These are phyloP conservation scores for Chamaecyparis obtusa DNA, from an alignment of 75 land plant species.

Conservation along the genomic window DNA sequence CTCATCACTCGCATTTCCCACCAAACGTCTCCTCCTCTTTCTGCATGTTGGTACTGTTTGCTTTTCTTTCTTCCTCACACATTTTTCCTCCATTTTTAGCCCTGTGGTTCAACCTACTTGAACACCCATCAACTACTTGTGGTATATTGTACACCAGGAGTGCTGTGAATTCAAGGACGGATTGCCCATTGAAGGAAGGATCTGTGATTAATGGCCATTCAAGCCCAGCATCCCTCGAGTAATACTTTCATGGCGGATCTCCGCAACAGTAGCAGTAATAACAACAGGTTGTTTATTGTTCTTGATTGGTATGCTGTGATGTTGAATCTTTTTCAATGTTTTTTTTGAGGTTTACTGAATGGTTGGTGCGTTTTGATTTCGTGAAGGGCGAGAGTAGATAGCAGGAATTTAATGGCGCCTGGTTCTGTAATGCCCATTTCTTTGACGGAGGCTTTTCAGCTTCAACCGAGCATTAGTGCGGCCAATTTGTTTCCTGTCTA, in stretches of 20 bases:
- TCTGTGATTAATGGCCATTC: conserved; percentile 33
- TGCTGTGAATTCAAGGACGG: background rate
- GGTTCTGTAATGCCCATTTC: conserved; percentile 6
- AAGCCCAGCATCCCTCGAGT: conserved; percentile 34
- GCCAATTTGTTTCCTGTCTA: conserved; percentile 4
- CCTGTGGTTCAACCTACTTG: background rate
- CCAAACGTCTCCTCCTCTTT: background rate
- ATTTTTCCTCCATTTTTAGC: background rate
- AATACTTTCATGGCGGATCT: conserved; percentile 24
- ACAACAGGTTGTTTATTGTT: background rate
- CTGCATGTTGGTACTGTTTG: background rate
- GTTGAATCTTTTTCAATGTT: background rate
- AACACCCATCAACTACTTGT: background rate
- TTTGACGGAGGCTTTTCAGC: conserved; percentile 7
- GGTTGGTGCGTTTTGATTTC: background rate
- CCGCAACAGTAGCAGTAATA: conserved; percentile 15
- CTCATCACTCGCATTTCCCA: too few relatives aligned
- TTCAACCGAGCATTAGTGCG: conserved; percentile 10
- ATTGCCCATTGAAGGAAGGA: background rate
- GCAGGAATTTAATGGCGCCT: background rate
- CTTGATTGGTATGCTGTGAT: background rate
- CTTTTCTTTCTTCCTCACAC: background rate
- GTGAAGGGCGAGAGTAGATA: conserved; percentile 8
- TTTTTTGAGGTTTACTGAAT: background rate
- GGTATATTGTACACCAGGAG: background rate